These are phyloP conservation scores for Papiliotrema flavescens DNA, from an alignment of 1,284 basidiomycete species.

Conservation along the genomic window DNA sequence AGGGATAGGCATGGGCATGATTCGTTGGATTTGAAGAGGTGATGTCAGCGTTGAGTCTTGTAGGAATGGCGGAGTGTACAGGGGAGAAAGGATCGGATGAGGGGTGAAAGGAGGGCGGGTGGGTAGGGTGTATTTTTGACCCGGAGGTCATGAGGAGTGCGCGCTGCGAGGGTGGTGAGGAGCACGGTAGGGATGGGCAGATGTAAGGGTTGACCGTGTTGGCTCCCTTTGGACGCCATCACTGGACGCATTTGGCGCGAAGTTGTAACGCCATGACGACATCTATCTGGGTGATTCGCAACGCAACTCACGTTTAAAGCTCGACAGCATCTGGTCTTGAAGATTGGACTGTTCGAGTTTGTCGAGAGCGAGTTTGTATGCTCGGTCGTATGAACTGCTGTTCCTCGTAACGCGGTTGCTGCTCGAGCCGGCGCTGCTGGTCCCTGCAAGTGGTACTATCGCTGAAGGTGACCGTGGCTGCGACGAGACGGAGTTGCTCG, in stretches of 20 bases:
- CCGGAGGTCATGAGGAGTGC: background rate
- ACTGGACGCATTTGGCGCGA: too few species aligned
- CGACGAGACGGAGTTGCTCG: background rate
- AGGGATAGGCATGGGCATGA: slow-evolving; percentile 1
- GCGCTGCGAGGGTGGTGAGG: background rate
- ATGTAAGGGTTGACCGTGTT: too few species aligned
- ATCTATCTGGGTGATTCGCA: background rate
- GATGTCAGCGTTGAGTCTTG: slow-evolving; percentile 1
- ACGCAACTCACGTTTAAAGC: slow-evolving; percentile 44
- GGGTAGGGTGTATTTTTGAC: too few species aligned
- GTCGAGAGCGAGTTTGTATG: slow-evolving; percentile 16
- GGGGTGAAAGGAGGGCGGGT: slow-evolving; percentile 14
- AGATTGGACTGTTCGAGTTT: slow-evolving; percentile 29
- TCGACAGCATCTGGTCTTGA: slow-evolving; percentile 42
- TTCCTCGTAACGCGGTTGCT: background rate
- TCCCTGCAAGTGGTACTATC: background rate
- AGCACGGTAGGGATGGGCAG: background rate
- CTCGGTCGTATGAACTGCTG: slow-evolving; percentile 5
- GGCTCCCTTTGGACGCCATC: too few species aligned
- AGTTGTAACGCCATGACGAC: background rate
- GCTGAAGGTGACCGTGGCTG: slow-evolving; percentile 4
- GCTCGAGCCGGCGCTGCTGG: background rate
- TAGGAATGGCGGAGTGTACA: slow-evolving; percentile 9
- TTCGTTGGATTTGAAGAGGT: slow-evolving; percentile 2
- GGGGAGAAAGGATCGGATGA: slow-evolving; percentile 15